A percentile compares a stretch with the other conserved stretches of the same genome.
Conservation (phyloP, 1,284 basidiomycete species). For the Trichosporon sp. region DNA sequence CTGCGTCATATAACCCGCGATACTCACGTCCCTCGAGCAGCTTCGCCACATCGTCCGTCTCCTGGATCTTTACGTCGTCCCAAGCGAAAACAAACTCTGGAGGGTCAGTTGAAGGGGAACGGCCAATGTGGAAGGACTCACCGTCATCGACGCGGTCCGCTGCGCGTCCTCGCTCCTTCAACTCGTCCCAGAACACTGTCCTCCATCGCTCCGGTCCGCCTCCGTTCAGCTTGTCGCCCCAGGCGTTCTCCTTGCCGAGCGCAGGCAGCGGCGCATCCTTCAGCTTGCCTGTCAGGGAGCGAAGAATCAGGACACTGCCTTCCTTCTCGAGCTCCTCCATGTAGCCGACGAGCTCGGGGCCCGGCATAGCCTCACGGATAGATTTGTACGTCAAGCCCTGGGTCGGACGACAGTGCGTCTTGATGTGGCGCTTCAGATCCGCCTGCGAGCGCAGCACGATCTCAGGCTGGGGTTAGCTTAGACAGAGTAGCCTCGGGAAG, state of each 20-base stretch:
- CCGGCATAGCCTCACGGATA: conserved; percentile 35
- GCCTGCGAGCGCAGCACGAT: conserved; percentile 32
- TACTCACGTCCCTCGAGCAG: conserved; percentile 39
- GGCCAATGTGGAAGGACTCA: conserved; percentile 17
- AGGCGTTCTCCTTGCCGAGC: conserved; percentile 40
- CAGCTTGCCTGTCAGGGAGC: conserved; percentile 33
- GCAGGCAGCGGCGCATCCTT: conserved; percentile 41
- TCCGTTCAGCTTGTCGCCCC: conserved; percentile 34
- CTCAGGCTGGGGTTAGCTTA: conserved; percentile 33
- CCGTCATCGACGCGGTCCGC: conserved; percentile 42
- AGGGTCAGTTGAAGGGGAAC: neutral
- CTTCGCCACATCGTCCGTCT: conserved; percentile 45
- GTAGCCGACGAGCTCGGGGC: conserved; percentile 18
- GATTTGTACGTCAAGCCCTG: conserved; percentile 32
- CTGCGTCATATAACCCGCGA: too few relatives aligned
- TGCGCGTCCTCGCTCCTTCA: conserved; percentile 38
- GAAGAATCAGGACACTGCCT: conserved; percentile 44
- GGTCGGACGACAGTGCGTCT: conserved; percentile 35
- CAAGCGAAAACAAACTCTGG: conserved; percentile 45
- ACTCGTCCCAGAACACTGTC: conserved; percentile 46
- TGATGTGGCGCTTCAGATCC: conserved; percentile 41
- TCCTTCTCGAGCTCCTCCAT: conserved; percentile 36
- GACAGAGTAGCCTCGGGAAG: neutral
- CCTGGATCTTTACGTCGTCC: conserved; percentile 43
- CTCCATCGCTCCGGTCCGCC: conserved; percentile 38